Evolutionary conservation across 1,284 basidiomycete species (phyloP), one percentile per base, ranked within the genome.

Genomic region (Porogramme epimiltina): DNA sequence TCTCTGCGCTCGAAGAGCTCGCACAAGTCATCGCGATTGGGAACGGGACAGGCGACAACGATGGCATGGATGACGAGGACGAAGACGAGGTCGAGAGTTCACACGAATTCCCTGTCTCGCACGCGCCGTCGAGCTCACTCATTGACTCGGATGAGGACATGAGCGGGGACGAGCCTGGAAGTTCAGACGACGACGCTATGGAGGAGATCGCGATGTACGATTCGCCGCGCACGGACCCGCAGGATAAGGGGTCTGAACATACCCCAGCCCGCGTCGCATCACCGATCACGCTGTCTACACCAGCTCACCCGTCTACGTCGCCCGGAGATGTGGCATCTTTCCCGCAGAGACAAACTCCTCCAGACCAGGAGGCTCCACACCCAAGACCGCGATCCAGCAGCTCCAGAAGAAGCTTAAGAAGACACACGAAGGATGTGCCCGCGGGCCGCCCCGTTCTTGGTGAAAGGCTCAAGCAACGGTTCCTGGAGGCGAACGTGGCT

Each of bases 1-100:
- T 95, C 1, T 76, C 85, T 10, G 85, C 87, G 15, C 74, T 96
- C 47, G 92, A 95, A 67, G 85, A 89, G 48, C 75, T 97, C 3
- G 90, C 93, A 0, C 83, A 85, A 42, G 89, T 94, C 5, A 88
- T 95, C 19, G 79, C 83, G 0, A 73, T 83, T 42, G 76, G 76
- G 24, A 77, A 80, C 20, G 82, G 79, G 3, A 79, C 78, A 20
- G 81, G 82, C 2, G 80, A 82, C 50, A 70, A 75, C 28, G 84
- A 86, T 23, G 67, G 73, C 18, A 79, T 79, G 66, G 81, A 82
- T 33, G 79, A 82, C 39, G 77, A 75, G 49, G 72, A 72, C n/a
- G 81, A 84, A 31, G 84, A 87, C 40, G 86, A 87, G 28, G 74
- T 82, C 20, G 83, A 85, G 53, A 81, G 83, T 20, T 80, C 87